Base-by-base conservation (phyloP, 2,329 filamentous ascomycete species). In the Pyrenophora graminea region DNA sequence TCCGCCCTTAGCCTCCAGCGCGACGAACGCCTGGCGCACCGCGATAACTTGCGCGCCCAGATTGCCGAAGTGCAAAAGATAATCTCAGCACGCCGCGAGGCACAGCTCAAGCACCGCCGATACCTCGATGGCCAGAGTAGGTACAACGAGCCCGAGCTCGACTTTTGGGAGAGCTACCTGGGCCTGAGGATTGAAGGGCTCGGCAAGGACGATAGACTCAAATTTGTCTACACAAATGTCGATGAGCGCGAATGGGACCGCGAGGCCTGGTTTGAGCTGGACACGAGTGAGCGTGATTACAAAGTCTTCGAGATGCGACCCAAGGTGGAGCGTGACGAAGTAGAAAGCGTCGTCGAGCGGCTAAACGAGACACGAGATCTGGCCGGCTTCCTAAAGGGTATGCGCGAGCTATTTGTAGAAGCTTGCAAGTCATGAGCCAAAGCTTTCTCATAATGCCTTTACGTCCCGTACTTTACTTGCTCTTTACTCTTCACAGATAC, bases 101-200 rank as follows among this genome's bases (percentile, higher is more conserved):
- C 87, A 10, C 89, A 91, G 74, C 80, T 85, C 44, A 83, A 84
- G 56, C 85, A 90, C 70, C 85, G 89, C 40, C 82, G 84, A 56
- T 86, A 90, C 62, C 80, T 96, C 32, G 90, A 95, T 64, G 83
- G 87, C 2, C 93, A 97, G 76, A 85, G 89, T 46, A 85, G 91
- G 30, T 89, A 93, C 74, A 97, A 99, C 74, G 84, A 90, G 37
- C 94, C 94, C 0, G 94, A 99, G 77, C 81, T 99, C 39, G 89
- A 92, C 62, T 97, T 97, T 71, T 99, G 94, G 94, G 89, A 96
- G 71, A 88, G 88, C 47, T 94, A 93, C 70, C 79, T 99, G 53
- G 92, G 93, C 51, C 74, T 97, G 69, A 81, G 88, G 54, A 95
- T 99, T 67, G 93, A 97, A 69, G 93, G 93, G 1, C 89, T 90